Evolutionary conservation across 768 basidiomycete species (phyloP).

Genomic region (Xerocomellus chrysenteron): DNA sequence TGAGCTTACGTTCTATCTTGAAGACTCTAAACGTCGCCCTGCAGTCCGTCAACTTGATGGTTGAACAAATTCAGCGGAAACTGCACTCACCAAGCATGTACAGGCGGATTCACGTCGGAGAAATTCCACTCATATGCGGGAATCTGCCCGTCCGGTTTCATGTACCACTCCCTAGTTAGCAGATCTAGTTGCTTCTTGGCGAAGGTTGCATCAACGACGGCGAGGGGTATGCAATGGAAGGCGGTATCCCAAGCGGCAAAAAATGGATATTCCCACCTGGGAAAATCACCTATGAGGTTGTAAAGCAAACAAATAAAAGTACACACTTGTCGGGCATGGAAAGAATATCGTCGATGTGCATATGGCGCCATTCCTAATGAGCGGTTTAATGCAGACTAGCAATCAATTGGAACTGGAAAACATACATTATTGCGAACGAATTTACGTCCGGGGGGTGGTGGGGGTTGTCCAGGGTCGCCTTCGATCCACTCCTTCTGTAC

Average conservation of each 20-base stretch:
- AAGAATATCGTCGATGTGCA: conserved; percentile 92
- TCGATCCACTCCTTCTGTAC: conserved; percentile 96
- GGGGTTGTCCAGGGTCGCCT: conserved; percentile 93
- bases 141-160: conserved; percentile 98
- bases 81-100: conserved; percentile 83
- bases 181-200: conserved; percentile 98
- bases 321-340: conserved; percentile 98
- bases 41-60: conserved; percentile 1
- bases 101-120: conserved; percentile 96
- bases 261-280: conserved; percentile 97
- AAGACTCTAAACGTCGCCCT: conserved; percentile 98
- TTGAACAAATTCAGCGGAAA: neutral
- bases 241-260: conserved; percentile 98
- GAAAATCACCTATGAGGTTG: conserved; percentile 4
- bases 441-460: conserved; percentile 89
- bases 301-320: neutral
- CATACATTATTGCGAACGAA: conserved; percentile 76
- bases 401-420: neutral
- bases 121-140: conserved; percentile 99
- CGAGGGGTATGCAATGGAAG: conserved; percentile 98
- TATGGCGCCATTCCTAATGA: conserved; percentile 86
- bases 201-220: conserved; percentile 91
- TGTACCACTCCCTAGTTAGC: conserved; percentile 98
- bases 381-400: neutral
- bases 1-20: conserved; percentile 97